Conservation (phyloP, 2,329 filamentous ascomycete species). For the Dothidotthia symphoricarpi region DNA sequence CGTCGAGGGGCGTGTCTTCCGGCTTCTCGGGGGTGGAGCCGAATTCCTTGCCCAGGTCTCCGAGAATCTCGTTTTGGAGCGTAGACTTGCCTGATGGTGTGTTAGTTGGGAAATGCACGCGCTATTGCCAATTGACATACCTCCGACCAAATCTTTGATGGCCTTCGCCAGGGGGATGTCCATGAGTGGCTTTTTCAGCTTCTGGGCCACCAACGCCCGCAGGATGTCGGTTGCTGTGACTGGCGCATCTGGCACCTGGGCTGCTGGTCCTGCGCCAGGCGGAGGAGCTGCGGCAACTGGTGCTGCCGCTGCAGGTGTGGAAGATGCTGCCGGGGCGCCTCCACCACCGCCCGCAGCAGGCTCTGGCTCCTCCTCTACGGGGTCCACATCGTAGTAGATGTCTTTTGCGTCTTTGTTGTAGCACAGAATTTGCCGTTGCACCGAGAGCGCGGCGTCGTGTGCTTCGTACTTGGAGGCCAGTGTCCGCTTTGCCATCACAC, state of each 20-base stretch:
- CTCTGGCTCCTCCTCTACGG: constrained; percentile 73
- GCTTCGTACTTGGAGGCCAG: constrained; percentile 97
- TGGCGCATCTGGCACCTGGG: constrained; percentile 79
- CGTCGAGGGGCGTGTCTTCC: constrained; percentile 94
- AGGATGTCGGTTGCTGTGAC: constrained; percentile 88
- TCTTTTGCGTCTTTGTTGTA: constrained; percentile 99
- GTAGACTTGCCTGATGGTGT: constrained; percentile 79
- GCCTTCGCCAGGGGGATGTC: constrained; percentile 94
- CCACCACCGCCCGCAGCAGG: constrained; percentile 51
- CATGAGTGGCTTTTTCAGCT: constrained; percentile 88
- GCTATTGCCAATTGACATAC: constrained; percentile 54
- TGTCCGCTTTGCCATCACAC: constrained; percentile 95
- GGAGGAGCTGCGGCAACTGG: constrained; percentile 57
- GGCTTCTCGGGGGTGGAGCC: constrained; percentile 97
- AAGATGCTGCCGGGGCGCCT: constrained; percentile 44
- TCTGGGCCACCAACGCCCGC: constrained; percentile 86
- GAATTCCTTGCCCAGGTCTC: constrained; percentile 97
- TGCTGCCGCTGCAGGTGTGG: constrained; percentile 53
- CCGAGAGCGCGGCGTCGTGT: constrained; percentile 93
- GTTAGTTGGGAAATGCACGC: constrained; percentile 6
- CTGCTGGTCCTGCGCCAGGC: constrained; percentile 77
- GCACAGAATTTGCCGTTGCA: constrained; percentile 95
- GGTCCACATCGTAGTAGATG: constrained; percentile 98
- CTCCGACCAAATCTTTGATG: constrained; percentile 97
- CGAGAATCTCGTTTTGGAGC: constrained; percentile 96